Evolutionary conservation across 2,329 filamentous ascomycete species (phyloP), one percentile per base, ranked within the genome.

Genomic region (Fusarium tjaetaba): DNA sequence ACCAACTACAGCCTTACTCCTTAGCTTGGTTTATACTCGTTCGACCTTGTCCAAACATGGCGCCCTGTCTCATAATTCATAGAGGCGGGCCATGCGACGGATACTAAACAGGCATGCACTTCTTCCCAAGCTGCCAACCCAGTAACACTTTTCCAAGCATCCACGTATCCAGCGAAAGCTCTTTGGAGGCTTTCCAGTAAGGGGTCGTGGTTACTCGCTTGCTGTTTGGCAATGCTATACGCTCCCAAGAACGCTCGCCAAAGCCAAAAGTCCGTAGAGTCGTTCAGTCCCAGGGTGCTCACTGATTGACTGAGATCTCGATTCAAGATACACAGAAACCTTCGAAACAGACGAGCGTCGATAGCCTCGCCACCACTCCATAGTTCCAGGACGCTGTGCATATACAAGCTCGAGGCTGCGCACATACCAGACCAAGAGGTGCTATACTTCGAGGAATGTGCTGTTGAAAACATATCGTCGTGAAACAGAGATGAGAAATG

Each of bases 381-480:
- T 13, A 77, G 53, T 7, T 53, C 65, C 11, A 77, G 30, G 3
- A 76, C 71, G 6, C 68, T 67, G 16, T 77, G 53, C 36, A 77
- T 41, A 20, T 77, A 77, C 7, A 77, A 22, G 4, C 73, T 63
- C 0, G 53, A 68, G 3, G 73, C 65, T 14, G 65, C 55, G 9
- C 61, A 68, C 26, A 77, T 67, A 1, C 73, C 57, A 0, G 71
- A 72, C 76, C 76, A 77, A 1, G 75, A 76, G 2, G 58, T 68
- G 3, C 61, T 64, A 3, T 73, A 60, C 2, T 39, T 52, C 1
- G 11, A 15, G 1, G 26, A n/a, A 5, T 10, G 11, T 2, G 22
- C 16, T 1, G 28, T 18, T 0, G 24, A 26, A 4, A 9, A 38
- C 10, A 45, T 49, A 4, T 53, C 46, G 2, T 61, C 49, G 5